Base-by-base conservation (phyloP, 2,329 filamentous ascomycete species). In the Pseudogymnoascus sp. region DNA sequence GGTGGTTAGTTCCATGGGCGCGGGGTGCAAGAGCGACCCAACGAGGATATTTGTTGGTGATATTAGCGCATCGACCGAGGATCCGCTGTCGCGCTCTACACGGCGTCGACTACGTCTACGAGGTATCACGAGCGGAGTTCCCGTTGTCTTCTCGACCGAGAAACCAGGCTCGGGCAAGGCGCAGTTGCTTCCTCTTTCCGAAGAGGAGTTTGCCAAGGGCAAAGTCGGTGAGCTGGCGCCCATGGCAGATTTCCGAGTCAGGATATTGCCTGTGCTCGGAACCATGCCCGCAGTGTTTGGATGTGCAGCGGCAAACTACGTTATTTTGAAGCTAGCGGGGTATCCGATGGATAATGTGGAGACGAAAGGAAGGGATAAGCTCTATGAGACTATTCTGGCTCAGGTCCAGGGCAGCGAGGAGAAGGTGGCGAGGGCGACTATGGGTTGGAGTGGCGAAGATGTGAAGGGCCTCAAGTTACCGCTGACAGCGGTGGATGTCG, bases 241-340 rank as follows among this genome's bases (percentile, higher is more conserved):
- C 0, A 82, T 99, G 59, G 90, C 92, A 1, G 92, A 96, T 72
- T 99, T 99, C 74, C 84, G 94, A 25, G 91, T 96, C 8, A 84
- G 94, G n/a, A 99, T 99, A 63, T 76, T 99, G 7, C 94, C 94
- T 0, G 94, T 99, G 0, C 78, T 99, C 2, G 94, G 94, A 0
- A 99, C 94, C 0, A 97, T 99, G 92, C 94, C 94, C 0, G 93
- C 94, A 2, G 88, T 97, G 0, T 99, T 99, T 73, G 94, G 94
- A 7, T 89, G 97, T 62, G 90, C 89, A 0, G 85, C 90, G 7
- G 94, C 94, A 3, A 99, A 97, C 75, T 91, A 97, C 72, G 86
- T 97, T 64, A 93, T 99, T 66, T 82, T 96, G 62, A 84, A 86
- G 63, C 84, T 97, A 55, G 76, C 81, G 66, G 90, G 87, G 6